Evolutionary conservation across 1,284 basidiomycete species (phyloP).

Genomic region (Melampsora abietis-canadensis): DNA sequence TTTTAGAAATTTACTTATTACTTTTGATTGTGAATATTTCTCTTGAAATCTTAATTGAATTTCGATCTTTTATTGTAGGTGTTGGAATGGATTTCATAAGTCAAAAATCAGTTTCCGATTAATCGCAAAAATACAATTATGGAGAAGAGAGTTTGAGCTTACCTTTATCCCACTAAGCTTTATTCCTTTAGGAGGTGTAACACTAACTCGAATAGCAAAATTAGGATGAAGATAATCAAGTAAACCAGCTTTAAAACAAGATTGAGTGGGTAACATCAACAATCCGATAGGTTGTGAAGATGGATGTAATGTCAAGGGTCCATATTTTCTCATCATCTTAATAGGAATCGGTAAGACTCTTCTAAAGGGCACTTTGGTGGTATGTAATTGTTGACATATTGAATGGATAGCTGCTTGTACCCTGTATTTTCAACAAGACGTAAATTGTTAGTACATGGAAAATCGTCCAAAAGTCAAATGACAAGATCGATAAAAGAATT

Average conservation of each 20-base stretch:
- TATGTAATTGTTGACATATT: not conserved
- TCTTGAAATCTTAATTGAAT: not conserved
- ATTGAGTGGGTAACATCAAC: not conserved
- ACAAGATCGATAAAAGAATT: not conserved
- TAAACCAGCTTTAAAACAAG: not conserved
- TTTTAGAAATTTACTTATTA: not conserved
- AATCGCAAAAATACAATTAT: not conserved
- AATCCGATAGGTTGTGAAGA: not conserved
- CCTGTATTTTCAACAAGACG: not conserved
- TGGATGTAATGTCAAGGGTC: conserved; percentile 1
- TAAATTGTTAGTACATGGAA: not conserved
- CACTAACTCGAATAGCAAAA: not conserved
- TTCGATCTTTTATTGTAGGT: not conserved
- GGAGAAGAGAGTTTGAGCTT: not conserved
- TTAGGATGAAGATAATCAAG: conserved; percentile 1
- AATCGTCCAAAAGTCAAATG: not conserved
- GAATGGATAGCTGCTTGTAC: conserved; percentile 3
- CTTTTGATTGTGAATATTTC: not conserved
- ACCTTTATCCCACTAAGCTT: conserved; percentile 1
- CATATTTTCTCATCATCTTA: conserved; percentile 4
- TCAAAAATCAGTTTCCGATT: not conserved
- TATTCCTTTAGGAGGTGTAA: not conserved
- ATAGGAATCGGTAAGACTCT: conserved; percentile 2
- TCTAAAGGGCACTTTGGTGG: not conserved
- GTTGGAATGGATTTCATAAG: not conserved